Evolutionary conservation across 2,329 filamentous ascomycete species (phyloP), one percentile per base, ranked within the genome.

Genomic region (Exophiala spinifera): DNA sequence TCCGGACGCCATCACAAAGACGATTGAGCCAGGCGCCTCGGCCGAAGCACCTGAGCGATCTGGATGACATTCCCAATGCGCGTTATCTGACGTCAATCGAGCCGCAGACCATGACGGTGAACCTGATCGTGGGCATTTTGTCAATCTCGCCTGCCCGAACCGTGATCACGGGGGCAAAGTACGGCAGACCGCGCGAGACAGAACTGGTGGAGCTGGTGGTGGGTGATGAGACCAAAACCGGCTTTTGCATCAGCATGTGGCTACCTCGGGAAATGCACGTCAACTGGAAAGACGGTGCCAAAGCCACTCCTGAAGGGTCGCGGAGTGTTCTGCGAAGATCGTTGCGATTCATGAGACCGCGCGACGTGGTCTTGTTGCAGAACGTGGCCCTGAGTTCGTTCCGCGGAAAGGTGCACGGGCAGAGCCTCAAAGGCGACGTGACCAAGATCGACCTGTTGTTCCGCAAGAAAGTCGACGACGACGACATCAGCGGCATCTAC

Each of bases 171-270:
- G 82, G 85, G 21, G 71, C 73, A 10, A 75, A 76, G 5, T 76
- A 75, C 65, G 75, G 72, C 49, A 73, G 71, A 56, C 59, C 59
- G n/a, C 44, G 56, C 23, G 70, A 76, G 40, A 77, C 86, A 48
- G 81, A 87, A 4, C 77, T 95, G 2, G 74, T 92, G 37, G 90
- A 95, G 69, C 70, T 94, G 1, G 75, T 91, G 1, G 83, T 96
- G 1, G 91, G 88, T 4, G 92, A 97, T 68, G 88, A 96, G 48
- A 95, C 91, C 0, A 82, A 79, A 60, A 82, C 88, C 0, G 88
- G 87, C 2, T 95, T 96, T 71, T 83, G 79, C 23, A 77, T 96
- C 51, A 91, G 87, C 2, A 90, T 95, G 68, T 97, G 92, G 92
- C 74, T 95, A 1, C 59, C 57, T 61, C 64, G 57, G 36, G 65